phyloP scores from a whole-genome alignment of 352 stramenopile species.

The Globisporangium cystogenes region DNA sequence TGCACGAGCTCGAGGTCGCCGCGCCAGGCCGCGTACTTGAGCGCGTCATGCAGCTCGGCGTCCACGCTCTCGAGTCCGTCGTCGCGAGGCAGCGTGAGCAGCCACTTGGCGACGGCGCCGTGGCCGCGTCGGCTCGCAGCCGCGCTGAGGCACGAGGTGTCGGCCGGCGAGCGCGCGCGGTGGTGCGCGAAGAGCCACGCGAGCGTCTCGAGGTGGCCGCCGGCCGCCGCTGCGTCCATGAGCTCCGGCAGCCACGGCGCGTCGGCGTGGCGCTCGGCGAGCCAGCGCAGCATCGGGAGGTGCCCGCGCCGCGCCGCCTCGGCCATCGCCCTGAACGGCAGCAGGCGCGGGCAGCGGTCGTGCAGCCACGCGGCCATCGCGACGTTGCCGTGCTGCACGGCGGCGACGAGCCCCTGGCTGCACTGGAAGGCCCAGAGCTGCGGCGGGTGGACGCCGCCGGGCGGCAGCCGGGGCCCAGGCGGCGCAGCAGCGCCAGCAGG shows the following conservation, averaged over 20 bases:
- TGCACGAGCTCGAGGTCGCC: too few relatives aligned
- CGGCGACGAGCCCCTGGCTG: not conserved
- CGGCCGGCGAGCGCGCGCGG: not conserved
- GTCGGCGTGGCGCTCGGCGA: not conserved
- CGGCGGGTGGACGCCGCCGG: not conserved
- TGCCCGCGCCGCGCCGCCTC: not conserved
- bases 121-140: too few relatives aligned
- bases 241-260: not conserved
- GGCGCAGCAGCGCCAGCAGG: not conserved
- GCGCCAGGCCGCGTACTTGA: too few relatives aligned
- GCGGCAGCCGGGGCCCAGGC: not conserved
- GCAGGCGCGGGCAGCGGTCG: not conserved
- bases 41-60: too few relatives aligned
- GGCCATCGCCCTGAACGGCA: not conserved
- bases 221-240: not conserved
- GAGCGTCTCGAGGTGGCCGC: not conserved
- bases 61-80: too few relatives aligned
- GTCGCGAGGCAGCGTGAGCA: too few relatives aligned
- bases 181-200: not conserved
- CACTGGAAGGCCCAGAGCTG: not conserved
- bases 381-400: not conserved
- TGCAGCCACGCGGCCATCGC: not conserved
- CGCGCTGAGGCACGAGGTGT: too few relatives aligned
- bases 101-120: too few relatives aligned
- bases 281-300: conserved; percentile 1